Evolutionary conservation across 306 rosid genomes (phyloP).

Genomic region (Citrullus amarus): DNA sequence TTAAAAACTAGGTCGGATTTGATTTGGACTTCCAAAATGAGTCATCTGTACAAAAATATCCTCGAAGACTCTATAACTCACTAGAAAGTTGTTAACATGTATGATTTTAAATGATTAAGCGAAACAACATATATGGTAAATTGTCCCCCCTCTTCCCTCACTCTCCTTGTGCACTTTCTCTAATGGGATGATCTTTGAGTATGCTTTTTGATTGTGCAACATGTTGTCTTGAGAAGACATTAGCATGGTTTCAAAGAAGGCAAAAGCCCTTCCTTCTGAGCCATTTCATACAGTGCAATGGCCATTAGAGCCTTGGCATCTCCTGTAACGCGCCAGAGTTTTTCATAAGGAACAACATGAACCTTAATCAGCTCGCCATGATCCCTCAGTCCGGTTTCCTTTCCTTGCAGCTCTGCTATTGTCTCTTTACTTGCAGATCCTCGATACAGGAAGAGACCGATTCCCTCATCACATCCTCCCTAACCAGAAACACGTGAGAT

Average conservation of each 20-base stretch:
- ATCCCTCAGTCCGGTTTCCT: slow-evolving; percentile 76
- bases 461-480: slow-evolving; percentile 96
- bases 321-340: slow-evolving; percentile 71
- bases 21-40: too few species aligned
- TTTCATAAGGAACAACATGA: slow-evolving; percentile 51
- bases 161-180: too few species aligned
- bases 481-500: slow-evolving; percentile 7
- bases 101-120: too few species aligned
- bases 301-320: slow-evolving; percentile 78
- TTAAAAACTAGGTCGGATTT: too few species aligned
- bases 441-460: slow-evolving; percentile 59
- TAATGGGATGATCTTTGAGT: too few species aligned
- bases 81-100: too few species aligned
- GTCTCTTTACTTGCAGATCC: slow-evolving; percentile 43
- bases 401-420: slow-evolving; percentile 58
- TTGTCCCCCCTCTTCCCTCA: too few species aligned
- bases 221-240: background rate
- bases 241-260: slow-evolving; percentile 16
- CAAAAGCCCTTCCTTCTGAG: slow-evolving; percentile 48
- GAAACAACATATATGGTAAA: too few species aligned
- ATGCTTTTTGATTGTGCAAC: too few species aligned
- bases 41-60: too few species aligned
- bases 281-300: slow-evolving; percentile 75
- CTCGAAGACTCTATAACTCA: too few species aligned
- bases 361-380: slow-evolving; percentile 85